A percentile compares a stretch with the other conserved stretches of the same genome.
Conservation (phyloP, 495 filamentous ascomycete species). For the Penicillium coprophilum region DNA sequence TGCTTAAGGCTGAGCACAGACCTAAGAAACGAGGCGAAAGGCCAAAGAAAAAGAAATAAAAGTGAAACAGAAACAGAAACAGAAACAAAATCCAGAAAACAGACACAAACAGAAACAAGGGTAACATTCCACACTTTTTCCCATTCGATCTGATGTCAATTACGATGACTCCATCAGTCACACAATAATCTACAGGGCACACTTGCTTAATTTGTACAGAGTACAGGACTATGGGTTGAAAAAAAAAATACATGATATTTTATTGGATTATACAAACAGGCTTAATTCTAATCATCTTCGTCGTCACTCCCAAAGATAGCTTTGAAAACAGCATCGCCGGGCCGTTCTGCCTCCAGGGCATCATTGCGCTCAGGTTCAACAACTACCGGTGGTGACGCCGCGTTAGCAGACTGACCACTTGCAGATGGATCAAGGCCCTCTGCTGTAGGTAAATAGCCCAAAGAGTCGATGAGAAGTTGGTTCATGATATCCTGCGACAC, state of each 20-base stretch:
- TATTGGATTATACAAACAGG: background rate
- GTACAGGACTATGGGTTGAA: background rate
- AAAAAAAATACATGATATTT: background rate
- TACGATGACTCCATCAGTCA: background rate
- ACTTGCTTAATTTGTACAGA: background rate
- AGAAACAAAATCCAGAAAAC: background rate
- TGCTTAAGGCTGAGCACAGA: constrained; percentile 10
- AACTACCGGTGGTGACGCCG: constrained; percentile 8
- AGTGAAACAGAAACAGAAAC: constrained; percentile 1
- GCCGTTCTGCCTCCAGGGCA: constrained; percentile 76
- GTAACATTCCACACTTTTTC: constrained; percentile 11
- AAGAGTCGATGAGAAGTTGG: constrained; percentile 36
- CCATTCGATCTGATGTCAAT: background rate
- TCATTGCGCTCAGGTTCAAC: constrained; percentile 82
- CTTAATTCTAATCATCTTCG: constrained; percentile 57
- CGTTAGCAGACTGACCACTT: constrained; percentile 1
- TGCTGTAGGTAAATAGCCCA: constrained; percentile 20
- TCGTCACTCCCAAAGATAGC: constrained; percentile 91
- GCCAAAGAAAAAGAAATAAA: constrained; percentile 2
- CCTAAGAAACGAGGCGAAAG: constrained; percentile 2
- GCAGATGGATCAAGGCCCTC: constrained; percentile 15
- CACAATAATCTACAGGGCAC: background rate
- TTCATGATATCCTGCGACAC: constrained; percentile 45
- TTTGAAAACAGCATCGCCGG: constrained; percentile 87
- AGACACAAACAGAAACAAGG: background rate